A percentile compares a stretch with the other conserved stretches of the same genome.
phyloP scores from a whole-genome alignment of 2,329 filamentous ascomycete species.

The Geosmithia morbida region DNA sequence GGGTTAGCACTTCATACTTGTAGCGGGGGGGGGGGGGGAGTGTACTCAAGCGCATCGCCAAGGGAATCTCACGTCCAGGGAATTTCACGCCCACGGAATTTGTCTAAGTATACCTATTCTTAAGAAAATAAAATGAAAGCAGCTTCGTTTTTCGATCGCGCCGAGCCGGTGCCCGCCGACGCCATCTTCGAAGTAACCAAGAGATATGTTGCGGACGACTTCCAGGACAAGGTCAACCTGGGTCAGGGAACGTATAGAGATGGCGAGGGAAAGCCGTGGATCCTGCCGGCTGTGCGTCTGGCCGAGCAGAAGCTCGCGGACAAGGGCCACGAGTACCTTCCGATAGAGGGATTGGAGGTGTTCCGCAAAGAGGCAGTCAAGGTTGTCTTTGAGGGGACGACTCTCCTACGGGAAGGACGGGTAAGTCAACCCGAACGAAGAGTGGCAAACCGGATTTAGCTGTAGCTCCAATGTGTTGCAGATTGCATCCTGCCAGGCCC shows the following conservation, averaged over 20 bases:
- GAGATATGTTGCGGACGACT: constrained; percentile 14
- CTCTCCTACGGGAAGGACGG: constrained; percentile 11
- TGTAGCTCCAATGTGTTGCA: not conserved
- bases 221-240: constrained; percentile 20
- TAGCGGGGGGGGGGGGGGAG: no score
- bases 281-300: constrained; percentile 19
- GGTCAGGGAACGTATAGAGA: constrained; percentile 23
- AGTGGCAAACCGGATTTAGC: not conserved
- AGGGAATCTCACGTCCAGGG: no score
- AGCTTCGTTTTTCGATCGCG: constrained; percentile 7
- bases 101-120: no score
- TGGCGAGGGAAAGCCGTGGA: constrained; percentile 20
- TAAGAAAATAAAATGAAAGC: not conserved
- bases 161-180: constrained; percentile 13
- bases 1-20: not conserved
- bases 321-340: constrained; percentile 19
- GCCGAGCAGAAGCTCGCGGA: constrained; percentile 7
- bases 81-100: no score
- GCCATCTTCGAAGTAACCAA: constrained; percentile 19
- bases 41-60: no score
- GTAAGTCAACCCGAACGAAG: constrained; percentile 8
- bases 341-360: constrained; percentile 16
- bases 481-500: constrained; percentile 20
- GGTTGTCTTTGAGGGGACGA: constrained; percentile 14
- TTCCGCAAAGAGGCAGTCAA: constrained; percentile 17